These are phyloP conservation scores for Pleurotus sapidus DNA, from an alignment of 768 basidiomycete species.

Conservation along the genomic window DNA sequence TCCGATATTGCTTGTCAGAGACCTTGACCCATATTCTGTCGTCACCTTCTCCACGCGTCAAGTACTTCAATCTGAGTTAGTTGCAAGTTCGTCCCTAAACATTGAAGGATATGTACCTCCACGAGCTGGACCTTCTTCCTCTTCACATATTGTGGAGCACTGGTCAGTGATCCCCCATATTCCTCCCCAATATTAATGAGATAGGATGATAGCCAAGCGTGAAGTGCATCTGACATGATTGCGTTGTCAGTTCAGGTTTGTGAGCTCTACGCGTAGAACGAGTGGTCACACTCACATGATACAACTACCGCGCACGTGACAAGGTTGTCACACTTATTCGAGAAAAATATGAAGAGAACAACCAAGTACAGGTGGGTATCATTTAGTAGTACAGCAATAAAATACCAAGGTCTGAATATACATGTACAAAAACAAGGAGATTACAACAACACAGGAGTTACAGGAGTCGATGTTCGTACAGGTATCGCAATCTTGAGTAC, in stretches of 20 bases:
- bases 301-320: not conserved
- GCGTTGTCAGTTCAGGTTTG: not conserved
- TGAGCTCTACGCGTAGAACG: not conserved
- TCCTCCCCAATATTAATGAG: constrained; percentile 47
- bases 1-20: constrained; percentile 51
- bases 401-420: not conserved
- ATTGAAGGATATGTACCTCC: constrained; percentile 35
- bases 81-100: no score
- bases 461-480: not conserved
- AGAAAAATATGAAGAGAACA: not conserved
- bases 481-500: constrained; percentile 5
- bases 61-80: constrained; percentile 37
- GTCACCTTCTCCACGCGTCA: constrained; percentile 44
- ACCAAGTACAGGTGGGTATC: no score
- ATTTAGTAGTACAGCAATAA: not conserved
- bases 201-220: constrained; percentile 59
- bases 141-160: constrained; percentile 28
- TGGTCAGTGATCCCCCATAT: constrained; percentile 43
- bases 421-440: not conserved
- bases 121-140: constrained; percentile 57
- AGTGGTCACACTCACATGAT: constrained; percentile 1
- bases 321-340: not conserved
- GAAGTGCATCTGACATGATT: constrained; percentile 33
- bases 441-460: not conserved
- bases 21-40: constrained; percentile 58